Evolutionary conservation across 257 asterid species (phyloP).

Genomic region (Ehretia macrophylla): DNA sequence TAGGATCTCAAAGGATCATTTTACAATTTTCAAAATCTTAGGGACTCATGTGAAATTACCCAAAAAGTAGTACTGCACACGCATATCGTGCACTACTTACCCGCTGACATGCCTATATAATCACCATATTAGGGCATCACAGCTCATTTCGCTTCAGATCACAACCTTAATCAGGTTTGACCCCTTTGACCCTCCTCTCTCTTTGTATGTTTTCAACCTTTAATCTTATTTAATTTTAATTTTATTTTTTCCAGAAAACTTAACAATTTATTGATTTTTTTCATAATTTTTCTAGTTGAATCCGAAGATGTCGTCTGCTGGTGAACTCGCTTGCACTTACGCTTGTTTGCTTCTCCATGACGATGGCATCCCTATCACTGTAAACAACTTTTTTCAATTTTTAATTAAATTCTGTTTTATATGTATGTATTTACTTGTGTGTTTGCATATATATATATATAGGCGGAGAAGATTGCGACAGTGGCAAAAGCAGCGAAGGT

Average conservation of each 20-base stretch:
- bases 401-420: too few relatives aligned
- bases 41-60: neutral
- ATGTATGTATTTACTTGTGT: too few relatives aligned
- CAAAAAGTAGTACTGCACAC: too few relatives aligned
- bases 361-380: neutral
- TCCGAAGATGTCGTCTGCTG: neutral
- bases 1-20: too few relatives aligned
- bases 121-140: neutral
- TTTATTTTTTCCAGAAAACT: too few relatives aligned
- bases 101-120: neutral
- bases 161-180: neutral
- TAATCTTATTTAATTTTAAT: too few relatives aligned
- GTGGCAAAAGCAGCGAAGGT: constrained; percentile 48
- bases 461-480: constrained; percentile 57
- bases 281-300: too few relatives aligned
- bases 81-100: too few relatives aligned
- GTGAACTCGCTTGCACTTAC: neutral
- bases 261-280: too few relatives aligned
- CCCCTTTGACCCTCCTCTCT: neutral
- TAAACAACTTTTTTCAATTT: too few relatives aligned
- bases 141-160: neutral
- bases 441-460: neutral
- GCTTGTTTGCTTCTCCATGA: neutral
- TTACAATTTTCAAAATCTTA: too few relatives aligned
- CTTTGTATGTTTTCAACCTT: neutral